Percentiles rank a stretch among this genome's conserved stretches.
phyloP scores from a whole-genome alignment of 148 eudicot genomes.

The Suaeda aralocaspica region DNA sequence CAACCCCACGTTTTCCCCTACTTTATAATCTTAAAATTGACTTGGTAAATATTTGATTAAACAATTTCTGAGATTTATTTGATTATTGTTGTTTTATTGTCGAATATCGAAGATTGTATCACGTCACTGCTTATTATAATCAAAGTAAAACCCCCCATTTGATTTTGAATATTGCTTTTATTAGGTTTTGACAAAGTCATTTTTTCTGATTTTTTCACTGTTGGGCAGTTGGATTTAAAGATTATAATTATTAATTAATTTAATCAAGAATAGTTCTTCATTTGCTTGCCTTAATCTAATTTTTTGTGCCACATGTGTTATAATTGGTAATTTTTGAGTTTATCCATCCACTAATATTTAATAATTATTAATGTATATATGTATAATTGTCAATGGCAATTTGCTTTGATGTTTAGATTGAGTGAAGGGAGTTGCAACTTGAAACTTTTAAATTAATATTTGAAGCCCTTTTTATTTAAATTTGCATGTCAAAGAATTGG shows the following conservation, averaged over 20 bases:
- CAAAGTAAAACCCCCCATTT: slow-evolving; percentile 19
- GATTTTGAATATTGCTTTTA: neutral
- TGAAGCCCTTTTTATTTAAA: neutral
- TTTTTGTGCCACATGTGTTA: neutral
- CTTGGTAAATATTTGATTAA: neutral
- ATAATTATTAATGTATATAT: too few species aligned
- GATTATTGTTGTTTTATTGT: neutral
- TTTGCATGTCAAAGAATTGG: neutral
- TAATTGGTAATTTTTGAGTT: too few species aligned
- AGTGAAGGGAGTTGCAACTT: too few species aligned
- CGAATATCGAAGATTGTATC: neutral
- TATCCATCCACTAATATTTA: too few species aligned
- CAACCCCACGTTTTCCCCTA: neutral
- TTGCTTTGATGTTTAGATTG: too few species aligned
- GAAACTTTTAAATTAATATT: neutral
- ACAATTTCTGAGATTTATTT: neutral
- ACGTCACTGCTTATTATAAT: neutral
- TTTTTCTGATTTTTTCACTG: neutral
- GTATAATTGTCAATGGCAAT: neutral
- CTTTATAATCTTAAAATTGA: too few species aligned
- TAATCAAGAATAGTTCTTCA: neutral
- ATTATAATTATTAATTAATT: neutral
- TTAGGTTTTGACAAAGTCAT: slow-evolving; percentile 13
- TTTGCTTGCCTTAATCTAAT: neutral
- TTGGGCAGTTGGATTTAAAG: slow-evolving; percentile 12